phyloP scores from a whole-genome alignment of 306 rosid genomes.

The Prunus campanulata region DNA sequence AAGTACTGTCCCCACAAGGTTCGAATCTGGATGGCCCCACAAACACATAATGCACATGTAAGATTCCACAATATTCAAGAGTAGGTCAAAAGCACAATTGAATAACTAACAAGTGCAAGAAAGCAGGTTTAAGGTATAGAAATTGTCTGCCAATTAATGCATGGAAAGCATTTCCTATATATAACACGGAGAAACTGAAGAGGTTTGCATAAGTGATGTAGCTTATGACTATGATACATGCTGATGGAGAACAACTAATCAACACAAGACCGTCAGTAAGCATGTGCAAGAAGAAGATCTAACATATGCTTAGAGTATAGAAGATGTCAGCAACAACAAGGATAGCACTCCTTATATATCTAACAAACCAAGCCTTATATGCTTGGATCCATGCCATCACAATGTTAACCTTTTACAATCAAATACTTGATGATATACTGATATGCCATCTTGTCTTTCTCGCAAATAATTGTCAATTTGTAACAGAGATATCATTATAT shows the following conservation, averaged over 20 bases:
- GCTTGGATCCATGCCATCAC: not conserved
- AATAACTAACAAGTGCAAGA: not conserved
- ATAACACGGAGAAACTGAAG: slow-evolving; percentile 4
- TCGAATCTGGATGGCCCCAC: slow-evolving; percentile 32
- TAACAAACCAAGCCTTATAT: too few species aligned
- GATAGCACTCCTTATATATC: slow-evolving; percentile 5
- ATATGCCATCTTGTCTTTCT: not conserved
- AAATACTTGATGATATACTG: not conserved
- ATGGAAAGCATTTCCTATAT: slow-evolving; percentile 8
- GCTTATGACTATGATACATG: slow-evolving; percentile 67
- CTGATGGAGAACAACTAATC: slow-evolving; percentile 35
- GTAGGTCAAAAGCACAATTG: not conserved
- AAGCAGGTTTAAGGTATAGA: not conserved
- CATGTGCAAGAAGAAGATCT: slow-evolving; percentile 20
- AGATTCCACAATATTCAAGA: not conserved
- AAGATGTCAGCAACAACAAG: slow-evolving; percentile 30
- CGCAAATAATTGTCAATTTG: not conserved
- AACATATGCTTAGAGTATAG: not conserved
- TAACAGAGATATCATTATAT: not conserved
- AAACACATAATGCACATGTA: not conserved
- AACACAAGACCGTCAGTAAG: slow-evolving; percentile 73
- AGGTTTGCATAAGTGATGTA: slow-evolving; percentile 40
- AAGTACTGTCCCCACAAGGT: slow-evolving; percentile 62
- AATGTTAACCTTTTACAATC: not conserved
- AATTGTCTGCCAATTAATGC: slow-evolving; percentile 31